Conservation (phyloP, 2,329 filamentous ascomycete genomes). For the Trichophyton simii region DNA sequence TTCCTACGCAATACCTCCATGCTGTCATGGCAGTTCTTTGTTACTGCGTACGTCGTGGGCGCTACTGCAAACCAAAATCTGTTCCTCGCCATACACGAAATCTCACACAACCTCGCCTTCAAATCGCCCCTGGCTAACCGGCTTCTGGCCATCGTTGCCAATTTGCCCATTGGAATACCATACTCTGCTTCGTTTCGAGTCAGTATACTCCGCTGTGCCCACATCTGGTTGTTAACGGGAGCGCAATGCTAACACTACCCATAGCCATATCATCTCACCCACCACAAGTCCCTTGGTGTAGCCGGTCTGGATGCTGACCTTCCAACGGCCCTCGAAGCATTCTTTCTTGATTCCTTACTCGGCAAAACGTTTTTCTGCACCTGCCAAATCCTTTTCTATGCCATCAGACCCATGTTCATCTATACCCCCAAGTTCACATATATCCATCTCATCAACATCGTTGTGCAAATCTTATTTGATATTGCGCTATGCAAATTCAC, state of each 20-base stretch:
- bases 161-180: conserved; percentile 86
- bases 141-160: conserved; percentile 80
- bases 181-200: conserved; percentile 93
- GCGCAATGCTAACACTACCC: background rate
- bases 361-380: conserved; percentile 99
- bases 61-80: conserved; percentile 97
- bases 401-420: conserved; percentile 85
- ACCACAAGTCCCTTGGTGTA: conserved; percentile 96
- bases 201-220: conserved; percentile 23
- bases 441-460: conserved; percentile 72
- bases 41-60: conserved; percentile 78
- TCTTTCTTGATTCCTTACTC: conserved; percentile 82
- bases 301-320: conserved; percentile 93
- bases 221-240: background rate
- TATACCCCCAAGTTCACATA: conserved; percentile 78
- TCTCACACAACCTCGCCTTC: conserved; percentile 95
- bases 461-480: conserved; percentile 68
- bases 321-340: conserved; percentile 77
- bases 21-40: conserved; percentile 72
- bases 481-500: conserved; percentile 49
- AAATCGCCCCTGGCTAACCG: conserved; percentile 67
- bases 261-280: conserved; percentile 93
- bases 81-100: conserved; percentile 97
- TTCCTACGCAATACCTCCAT: conserved; percentile 64
- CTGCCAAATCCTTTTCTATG: conserved; percentile 99